These are phyloP conservation scores for Penicillium corylophilum DNA, from an alignment of 2,329 filamentous ascomycete genomes.

Conservation along the genomic window DNA sequence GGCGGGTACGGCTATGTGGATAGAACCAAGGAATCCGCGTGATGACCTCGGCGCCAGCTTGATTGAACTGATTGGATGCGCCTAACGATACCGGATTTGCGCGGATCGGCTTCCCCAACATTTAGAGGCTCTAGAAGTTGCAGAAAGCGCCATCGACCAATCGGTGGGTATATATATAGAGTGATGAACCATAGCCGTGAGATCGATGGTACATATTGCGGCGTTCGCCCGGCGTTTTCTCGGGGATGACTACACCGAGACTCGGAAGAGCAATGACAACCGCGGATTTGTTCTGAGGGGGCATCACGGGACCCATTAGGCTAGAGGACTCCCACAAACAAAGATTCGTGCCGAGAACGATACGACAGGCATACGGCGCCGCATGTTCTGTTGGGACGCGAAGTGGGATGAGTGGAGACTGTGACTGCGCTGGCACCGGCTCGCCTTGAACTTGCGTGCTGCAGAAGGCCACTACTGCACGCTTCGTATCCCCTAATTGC, in stretches of 20 bases:
- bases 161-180: not conserved
- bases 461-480: not conserved
- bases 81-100: constrained; percentile 10
- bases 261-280: not conserved
- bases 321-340: not conserved
- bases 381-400: constrained; percentile 13
- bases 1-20: constrained; percentile 8
- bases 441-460: not conserved
- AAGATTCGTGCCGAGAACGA: not conserved
- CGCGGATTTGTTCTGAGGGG: not conserved
- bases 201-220: not conserved
- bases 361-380: not conserved
- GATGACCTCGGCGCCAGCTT: constrained; percentile 20
- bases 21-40: constrained; percentile 16
- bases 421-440: not conserved
- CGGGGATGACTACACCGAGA: not conserved
- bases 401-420: constrained; percentile 22
- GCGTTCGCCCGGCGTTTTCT: constrained; percentile 19
- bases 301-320: not conserved
- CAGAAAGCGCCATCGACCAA: constrained; percentile 5
- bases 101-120: constrained; percentile 1
- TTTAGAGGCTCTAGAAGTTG: constrained; percentile 5
- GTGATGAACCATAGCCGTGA: not conserved
- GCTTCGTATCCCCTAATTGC: not conserved
- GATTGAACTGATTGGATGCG: not conserved